Evolutionary conservation across 2,329 filamentous ascomycete genomes (phyloP).

Genomic region (Ceratocystis smalleyi): DNA sequence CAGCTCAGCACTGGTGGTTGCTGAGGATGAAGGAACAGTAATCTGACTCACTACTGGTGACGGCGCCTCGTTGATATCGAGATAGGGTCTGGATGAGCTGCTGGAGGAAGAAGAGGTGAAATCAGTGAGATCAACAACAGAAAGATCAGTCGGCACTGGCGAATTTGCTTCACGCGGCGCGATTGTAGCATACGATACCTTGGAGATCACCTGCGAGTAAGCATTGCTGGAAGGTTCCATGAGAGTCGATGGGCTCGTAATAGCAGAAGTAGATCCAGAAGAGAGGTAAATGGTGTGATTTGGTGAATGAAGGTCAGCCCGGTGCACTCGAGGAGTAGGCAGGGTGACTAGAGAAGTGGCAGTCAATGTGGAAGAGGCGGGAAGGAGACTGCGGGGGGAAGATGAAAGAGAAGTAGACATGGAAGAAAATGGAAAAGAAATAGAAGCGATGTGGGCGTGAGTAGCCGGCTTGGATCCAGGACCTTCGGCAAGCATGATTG

Average conservation of each 20-base stretch:
- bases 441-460: not conserved
- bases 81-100: not conserved
- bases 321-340: not conserved
- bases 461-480: not conserved
- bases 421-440: not conserved
- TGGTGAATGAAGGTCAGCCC: not conserved
- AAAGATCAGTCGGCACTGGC: slow-evolving; percentile 2
- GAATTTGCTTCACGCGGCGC: not conserved
- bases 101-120: not conserved
- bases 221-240: not conserved
- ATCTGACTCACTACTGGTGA: not conserved
- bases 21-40: slow-evolving; percentile 1
- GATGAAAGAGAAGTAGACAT: too few species aligned
- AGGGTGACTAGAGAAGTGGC: not conserved
- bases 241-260: not conserved
- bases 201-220: not conserved
- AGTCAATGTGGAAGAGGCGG: not conserved
- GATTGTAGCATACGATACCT: slow-evolving; percentile 5
- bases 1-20: not conserved
- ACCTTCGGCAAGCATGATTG: not conserved
- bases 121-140: slow-evolving; percentile 14
- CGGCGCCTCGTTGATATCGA: slow-evolving; percentile 11
- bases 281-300: not conserved
- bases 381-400: not conserved
- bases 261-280: not conserved